Evolutionary conservation across 75 land plant genomes (phyloP).

Genomic region (Sequoia sempervirens): DNA sequence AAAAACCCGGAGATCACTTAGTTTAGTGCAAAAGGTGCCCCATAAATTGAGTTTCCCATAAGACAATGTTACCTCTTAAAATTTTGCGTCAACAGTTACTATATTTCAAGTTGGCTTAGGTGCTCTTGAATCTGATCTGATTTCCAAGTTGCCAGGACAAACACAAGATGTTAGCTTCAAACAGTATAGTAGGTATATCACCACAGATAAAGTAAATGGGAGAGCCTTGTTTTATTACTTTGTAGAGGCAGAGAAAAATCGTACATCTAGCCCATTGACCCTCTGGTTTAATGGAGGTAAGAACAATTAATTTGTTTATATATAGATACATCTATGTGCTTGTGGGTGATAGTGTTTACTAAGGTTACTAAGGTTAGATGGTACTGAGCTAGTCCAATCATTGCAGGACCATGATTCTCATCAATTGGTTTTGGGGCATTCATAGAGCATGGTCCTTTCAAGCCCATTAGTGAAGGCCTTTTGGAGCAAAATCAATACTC

Average conservation of each 20-base stretch:
- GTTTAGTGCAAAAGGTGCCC: too few relatives aligned
- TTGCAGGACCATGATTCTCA: conserved; percentile 58
- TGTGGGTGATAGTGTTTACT: too few relatives aligned
- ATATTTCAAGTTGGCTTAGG: neutral
- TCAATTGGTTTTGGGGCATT: conserved; percentile 57
- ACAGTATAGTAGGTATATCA: conserved; percentile 35
- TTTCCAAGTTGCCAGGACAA: conserved; percentile 30
- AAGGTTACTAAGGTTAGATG: neutral
- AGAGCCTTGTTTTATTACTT: conserved; percentile 55
- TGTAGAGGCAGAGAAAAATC: conserved; percentile 43
- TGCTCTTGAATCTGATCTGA: neutral
- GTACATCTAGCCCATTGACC: conserved; percentile 33
- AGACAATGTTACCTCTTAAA: too few relatives aligned
- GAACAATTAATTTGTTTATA: neutral
- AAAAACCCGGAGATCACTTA: too few relatives aligned
- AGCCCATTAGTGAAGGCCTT: conserved; percentile 20
- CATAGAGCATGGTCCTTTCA: conserved; percentile 53
- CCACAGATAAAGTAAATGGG: conserved; percentile 17
- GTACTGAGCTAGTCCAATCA: neutral
- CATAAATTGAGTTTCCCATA: too few relatives aligned
- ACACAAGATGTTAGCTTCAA: conserved; percentile 22
- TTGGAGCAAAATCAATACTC: conserved; percentile 23
- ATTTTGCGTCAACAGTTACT: too few relatives aligned
- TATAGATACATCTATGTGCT: neutral
- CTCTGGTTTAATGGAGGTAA: conserved; percentile 69